Evolutionary conservation across 2,329 filamentous ascomycete species (phyloP), one percentile per base, ranked within the genome.

Genomic region (Pseudogymnoascus sp.): DNA sequence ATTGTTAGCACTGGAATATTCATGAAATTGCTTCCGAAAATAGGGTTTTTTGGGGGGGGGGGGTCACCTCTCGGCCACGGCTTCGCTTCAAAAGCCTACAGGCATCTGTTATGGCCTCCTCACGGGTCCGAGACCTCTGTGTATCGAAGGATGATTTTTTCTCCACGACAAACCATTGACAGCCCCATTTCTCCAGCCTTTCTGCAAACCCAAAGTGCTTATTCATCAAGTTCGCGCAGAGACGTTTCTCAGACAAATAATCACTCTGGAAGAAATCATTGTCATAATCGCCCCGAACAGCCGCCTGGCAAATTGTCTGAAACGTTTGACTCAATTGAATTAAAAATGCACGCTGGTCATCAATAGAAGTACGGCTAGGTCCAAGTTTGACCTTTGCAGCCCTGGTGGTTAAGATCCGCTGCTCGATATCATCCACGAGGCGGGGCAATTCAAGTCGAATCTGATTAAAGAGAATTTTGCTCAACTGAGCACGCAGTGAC

Each of bases 401-500:
- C 17, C 47, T 28, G 9, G 4, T n/a, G 50, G 42, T 33, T 26
- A 23, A 2, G 26, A 63, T 38, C 11, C 35, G 10, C 66, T 64
- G 17, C 62, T 50, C 3, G n/a, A 68, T 65, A 23, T 68, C 65
- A n/a, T 65, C 60, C 21, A 66, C 62, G 19, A 68, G 62, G 10
- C 42, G 33, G 36, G 66, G 66, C 6, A 68, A 64, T 21, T 67
- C 67, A 17, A 44, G 35, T 23, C 62, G 47, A 31, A 68, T 64
- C 10, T 68, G 67, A 8, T 63, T 42, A 10, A 67, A 67, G 9
- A 68, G 61, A 15, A 66, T 42, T 19, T 65, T 64, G 59, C 66
- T 85, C 0, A 88, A 74, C 1, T 80, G 78, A 0, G 68, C 66
- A 26, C 79, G 76, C 11, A 88, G 73, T 0, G 76, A 67, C 1